Evolutionary conservation across 2,329 filamentous ascomycete genomes (phyloP).

Genomic region (Nannizzia gypsea): DNA sequence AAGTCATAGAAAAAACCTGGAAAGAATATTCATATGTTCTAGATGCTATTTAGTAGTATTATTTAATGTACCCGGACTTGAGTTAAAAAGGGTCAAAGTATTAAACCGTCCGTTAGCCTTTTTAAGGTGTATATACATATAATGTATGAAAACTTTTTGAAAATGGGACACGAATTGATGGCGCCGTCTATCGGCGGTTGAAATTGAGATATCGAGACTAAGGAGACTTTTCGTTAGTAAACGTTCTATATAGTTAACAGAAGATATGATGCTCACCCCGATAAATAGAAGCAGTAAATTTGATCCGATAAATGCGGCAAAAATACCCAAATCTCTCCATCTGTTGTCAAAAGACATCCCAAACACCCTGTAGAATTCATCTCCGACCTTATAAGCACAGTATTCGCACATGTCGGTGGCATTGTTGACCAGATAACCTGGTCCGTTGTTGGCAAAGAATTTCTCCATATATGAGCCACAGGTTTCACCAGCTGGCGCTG

Average conservation of each 20-base stretch:
- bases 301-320: conserved; percentile 60
- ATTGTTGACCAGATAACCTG: conserved; percentile 40
- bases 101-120: background rate
- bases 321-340: conserved; percentile 77
- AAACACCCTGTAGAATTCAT: conserved; percentile 64
- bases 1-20: too few relatives aligned
- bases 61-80: background rate
- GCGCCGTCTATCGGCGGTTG: conserved; percentile 23
- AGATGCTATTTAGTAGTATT: background rate
- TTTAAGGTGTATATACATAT: background rate
- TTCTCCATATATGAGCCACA: conserved; percentile 43
- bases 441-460: conserved; percentile 31
- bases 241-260: background rate
- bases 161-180: background rate
- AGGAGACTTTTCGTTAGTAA: conserved; percentile 10
- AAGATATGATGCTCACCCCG: conserved; percentile 34
- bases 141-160: background rate
- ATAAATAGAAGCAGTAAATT: conserved; percentile 58
- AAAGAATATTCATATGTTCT: background rate
- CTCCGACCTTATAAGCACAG: conserved; percentile 62
- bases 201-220: conserved; percentile 37
- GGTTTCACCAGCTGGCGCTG: conserved; percentile 49
- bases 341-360: conserved; percentile 54
- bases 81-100: too few relatives aligned
- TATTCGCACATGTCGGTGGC: conserved; percentile 40